Evolutionary conservation across 352 stramenopile genomes (phyloP), one percentile per base, ranked within the genome.

Genomic region (Halophytophthora polymorphica): DNA sequence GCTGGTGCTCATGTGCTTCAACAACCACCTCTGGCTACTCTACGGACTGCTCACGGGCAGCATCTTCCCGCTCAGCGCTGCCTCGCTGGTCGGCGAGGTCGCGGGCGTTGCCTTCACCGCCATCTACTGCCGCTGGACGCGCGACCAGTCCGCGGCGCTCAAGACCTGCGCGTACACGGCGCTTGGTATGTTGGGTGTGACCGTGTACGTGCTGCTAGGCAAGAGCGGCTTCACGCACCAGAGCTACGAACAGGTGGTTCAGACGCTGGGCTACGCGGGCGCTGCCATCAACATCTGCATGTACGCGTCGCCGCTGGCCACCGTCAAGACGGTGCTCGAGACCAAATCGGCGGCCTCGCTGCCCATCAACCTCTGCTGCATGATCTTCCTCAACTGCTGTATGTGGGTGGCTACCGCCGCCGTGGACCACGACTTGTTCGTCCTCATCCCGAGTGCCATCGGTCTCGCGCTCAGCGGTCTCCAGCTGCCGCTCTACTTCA

Each of bases 261-360:
- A 57, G 36, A 48, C 57, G 0, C 36, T 70, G 21, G 77, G 77
- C 17, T 82, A 58, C 38, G 56, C 82, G 23, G 67, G 58, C 6
- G 68, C 72, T 10, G 49, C 48, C 18, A 77, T 76, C 43, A 79
- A 69, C 17, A 55, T 85, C 34, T 52, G 76, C 31, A 50, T 86
- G 44, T 89, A 84, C 56, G 58, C 69, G 34, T 85, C 78, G 3
- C 78, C 78, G 1, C 63, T 90, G 23, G 71, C 61, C 40, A 81
- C 57, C 1, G 59, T 90, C 38, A 65, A 58, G 37, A 49, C 70
- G 3, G 79, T 86, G n/a, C 10, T 90, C 14, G 48, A 50, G 12
- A 74, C 61, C 56, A 82, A 81, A 53, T 73, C 66, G n/a, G 64
- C 71, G 25, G 55, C 55, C n/a, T 83, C 70, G 11, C 66, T 90